Evolutionary conservation across 140 eudicot genomes (phyloP), one percentile per base, ranked within the genome.

Genomic region (Flaveria floridana): DNA sequence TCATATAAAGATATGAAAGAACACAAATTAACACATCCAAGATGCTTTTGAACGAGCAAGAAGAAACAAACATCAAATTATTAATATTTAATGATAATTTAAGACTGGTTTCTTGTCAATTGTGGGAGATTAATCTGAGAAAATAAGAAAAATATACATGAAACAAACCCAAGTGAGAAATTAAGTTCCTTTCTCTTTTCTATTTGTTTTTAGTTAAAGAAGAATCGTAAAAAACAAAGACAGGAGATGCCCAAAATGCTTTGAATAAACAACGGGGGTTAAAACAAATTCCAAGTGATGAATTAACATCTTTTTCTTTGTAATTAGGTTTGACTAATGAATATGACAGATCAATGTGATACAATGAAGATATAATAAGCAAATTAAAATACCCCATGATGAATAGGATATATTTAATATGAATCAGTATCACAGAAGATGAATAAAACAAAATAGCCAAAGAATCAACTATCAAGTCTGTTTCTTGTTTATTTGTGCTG

Each of bases 241-340:
- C 37, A 65, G 39, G 25, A 65, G 48, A 37, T 16, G 2, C 48
- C 48, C 70, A 1, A 34, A 12, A 65, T 65, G 50, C 70, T 65
- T 63, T 37, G 15, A 34, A 65, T 37, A 64, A 64, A n/a, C 48
- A 64, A 30, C 15, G 14, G 68, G 14, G 47, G 34, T 14, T 63
- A 30, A 30, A n/a, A 15, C 25, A 64, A 64, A 64, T 28, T 62
- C 20, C 46, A 6, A 62, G 12, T 62, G 37, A 26, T 26, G 37
- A 62, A 13, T 62, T 26, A 62, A 28, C 11, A 26, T 13, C 21
- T 12, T 62, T 57, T 62, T 62, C 46, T 28, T 62, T 14, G 44
- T 30, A 34, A 37, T 34, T 37, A 65, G 70, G 6, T 48, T 65
- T 65, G 70, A 65, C 70, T 65, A 65, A 37, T 65, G 50, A 65